Evolutionary conservation across 2,329 filamentous ascomycete species (phyloP).

Genomic region (Fusarium mexicanum): DNA sequence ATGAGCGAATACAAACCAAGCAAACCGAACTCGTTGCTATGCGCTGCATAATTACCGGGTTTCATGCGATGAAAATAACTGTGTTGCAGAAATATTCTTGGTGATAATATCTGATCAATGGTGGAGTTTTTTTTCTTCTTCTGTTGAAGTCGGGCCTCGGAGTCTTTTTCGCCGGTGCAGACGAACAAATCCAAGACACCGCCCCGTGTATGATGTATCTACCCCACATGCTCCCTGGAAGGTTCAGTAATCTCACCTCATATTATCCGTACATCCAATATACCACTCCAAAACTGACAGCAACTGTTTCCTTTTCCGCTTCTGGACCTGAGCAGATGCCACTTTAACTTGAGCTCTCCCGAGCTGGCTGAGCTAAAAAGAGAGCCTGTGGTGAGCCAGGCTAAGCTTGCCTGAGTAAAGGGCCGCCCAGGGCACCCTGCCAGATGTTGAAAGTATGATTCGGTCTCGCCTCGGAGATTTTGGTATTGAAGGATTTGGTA

Average conservation of each 20-base stretch:
- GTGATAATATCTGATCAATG: not conserved
- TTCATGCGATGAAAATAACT: not conserved
- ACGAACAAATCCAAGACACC: not conserved
- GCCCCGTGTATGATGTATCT: not conserved
- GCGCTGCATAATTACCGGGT: slow-evolving; percentile 36
- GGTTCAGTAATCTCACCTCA: not conserved
- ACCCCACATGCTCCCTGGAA: not conserved
- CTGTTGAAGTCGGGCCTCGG: slow-evolving; percentile 29
- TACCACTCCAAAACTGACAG: no score
- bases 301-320: no score
- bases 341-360: no score
- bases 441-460: no score
- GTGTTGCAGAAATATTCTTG: slow-evolving; percentile 1
- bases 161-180: slow-evolving; percentile 27
- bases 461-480: no score
- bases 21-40: slow-evolving; percentile 37
- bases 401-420: no score
- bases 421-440: no score
- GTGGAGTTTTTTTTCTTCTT: slow-evolving; percentile 17
- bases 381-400: no score
- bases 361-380: no score
- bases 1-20: slow-evolving; percentile 35
- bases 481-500: no score
- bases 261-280: not conserved
- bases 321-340: no score